These are phyloP conservation scores for Candida maesae DNA, from an alignment of 805 yeast species.

Conservation along the genomic window DNA sequence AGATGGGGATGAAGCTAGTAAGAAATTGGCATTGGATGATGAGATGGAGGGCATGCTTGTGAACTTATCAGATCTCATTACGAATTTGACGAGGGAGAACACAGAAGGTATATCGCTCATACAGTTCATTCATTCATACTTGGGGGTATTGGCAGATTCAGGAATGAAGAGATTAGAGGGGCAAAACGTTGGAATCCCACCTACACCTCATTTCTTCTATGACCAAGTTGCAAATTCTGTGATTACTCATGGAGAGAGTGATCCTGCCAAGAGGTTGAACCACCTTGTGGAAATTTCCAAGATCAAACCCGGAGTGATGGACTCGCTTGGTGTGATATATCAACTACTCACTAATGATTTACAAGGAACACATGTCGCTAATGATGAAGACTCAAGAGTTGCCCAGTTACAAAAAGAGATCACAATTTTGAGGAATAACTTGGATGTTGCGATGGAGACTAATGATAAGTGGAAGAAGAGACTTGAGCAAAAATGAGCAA, in stretches of 20 bases:
- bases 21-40: conserved; percentile 14
- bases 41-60: conserved; percentile 22
- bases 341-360: conserved; percentile 12
- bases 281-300: conserved; percentile 9
- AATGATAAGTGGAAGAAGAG: conserved; percentile 27
- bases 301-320: conserved; percentile 7
- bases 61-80: conserved; percentile 17
- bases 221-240: conserved; percentile 5
- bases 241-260: not conserved
- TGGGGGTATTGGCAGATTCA: conserved; percentile 6
- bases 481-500: conserved; percentile 9
- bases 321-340: conserved; percentile 17
- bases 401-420: conserved; percentile 15
- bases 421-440: conserved; percentile 14
- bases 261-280: conserved; percentile 5
- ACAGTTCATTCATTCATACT: conserved; percentile 8
- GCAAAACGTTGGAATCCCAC: conserved; percentile 8
- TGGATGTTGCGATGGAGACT: conserved; percentile 22
- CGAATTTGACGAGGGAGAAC: conserved; percentile 14
- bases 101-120: conserved; percentile 7
- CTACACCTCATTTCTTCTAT: conserved; percentile 17
- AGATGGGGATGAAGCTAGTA: not conserved
- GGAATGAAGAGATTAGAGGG: not conserved
- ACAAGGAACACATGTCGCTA: not conserved
- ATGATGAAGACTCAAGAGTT: conserved; percentile 6